phyloP scores from a whole-genome alignment of 2,329 filamentous ascomycete genomes.

The Alternaria novae-zelandiae region DNA sequence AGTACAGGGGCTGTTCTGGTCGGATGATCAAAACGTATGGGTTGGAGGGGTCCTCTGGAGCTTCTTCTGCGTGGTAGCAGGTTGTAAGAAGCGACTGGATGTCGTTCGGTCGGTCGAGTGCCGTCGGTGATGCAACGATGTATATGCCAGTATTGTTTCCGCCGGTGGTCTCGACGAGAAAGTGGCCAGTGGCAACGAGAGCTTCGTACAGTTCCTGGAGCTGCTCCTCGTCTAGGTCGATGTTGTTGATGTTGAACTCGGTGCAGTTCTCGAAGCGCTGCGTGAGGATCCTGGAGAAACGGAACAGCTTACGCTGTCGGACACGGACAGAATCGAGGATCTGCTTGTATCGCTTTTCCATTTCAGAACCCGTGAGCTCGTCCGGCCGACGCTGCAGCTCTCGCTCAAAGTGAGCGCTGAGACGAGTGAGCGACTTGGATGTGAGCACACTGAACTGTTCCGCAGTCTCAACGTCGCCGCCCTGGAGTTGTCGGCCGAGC shows the following conservation, averaged over 20 bases:
- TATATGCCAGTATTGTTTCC: conserved; percentile 76
- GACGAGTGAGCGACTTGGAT: conserved; percentile 85
- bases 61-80: conserved; percentile 72
- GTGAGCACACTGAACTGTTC: conserved; percentile 96
- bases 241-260: conserved; percentile 86
- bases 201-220: conserved; percentile 81
- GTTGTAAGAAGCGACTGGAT: conserved; percentile 86
- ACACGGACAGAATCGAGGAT: conserved; percentile 95
- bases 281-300: conserved; percentile 88
- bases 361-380: conserved; percentile 78
- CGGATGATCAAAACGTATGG: conserved; percentile 86
- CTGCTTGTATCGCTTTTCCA: conserved; percentile 97
- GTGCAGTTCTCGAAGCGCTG: conserved; percentile 96
- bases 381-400: conserved; percentile 85
- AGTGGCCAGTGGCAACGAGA: conserved; percentile 82
- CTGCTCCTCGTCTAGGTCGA: conserved; percentile 69
- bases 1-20: conserved; percentile 78
- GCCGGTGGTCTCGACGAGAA: conserved; percentile 75
- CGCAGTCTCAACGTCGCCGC: conserved; percentile 93
- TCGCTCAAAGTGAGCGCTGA: conserved; percentile 89
- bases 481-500: conserved; percentile 87
- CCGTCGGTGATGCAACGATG: conserved; percentile 81
- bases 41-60: conserved; percentile 74
- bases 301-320: conserved; percentile 92
- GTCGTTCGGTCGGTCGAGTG: conserved; percentile 77